Base-by-base conservation (phyloP, 2,329 filamentous ascomycete genomes). In the Aspergillus sp. region DNA sequence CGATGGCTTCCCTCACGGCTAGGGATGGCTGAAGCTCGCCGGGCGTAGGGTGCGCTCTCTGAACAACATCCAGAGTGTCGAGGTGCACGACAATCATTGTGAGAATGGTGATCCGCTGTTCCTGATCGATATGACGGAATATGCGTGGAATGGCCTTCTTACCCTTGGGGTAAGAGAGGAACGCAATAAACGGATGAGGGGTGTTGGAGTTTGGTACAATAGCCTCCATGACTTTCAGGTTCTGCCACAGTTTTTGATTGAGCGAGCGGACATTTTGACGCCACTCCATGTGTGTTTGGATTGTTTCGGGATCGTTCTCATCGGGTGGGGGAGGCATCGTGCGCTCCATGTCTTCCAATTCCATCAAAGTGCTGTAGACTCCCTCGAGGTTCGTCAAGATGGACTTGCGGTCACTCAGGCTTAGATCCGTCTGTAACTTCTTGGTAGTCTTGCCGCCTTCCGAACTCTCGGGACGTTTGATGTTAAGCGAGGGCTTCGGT, bases 21-120 rank as follows among this genome's bases (percentile, higher is more conserved):
- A 88, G 81, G 60, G 92, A 87, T n/a, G 91, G 82, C 49, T 89
- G 85, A 2, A 83, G 81, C 68, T 96, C 90, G 15, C 89, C 90
- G 8, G 86, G 84, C 9, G 83, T 84, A 48, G 93, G 86, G 64
- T 91, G 87, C 1, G 90, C 93, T 55, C 89, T 86, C 56, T 90
- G 87, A 58, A 98, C 89, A 50, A 99, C 93, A 67, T 97, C 92
- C 41, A 99, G 83, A 64, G 90, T 87, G 73, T 98, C 95, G 33
- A 99, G 86, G 68, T 98, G 92, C 52, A 97, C 88, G 58, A 96
- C 86, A 64, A 99, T 93, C 84, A 99, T 93, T 5, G 95, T 99
- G 61, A 99, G 82, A 62, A 98, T 91, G 1, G 93, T 98, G 21
- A 95, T 76, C 50, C 93, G 90, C 76, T 98, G 93, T 70, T 97